phyloP scores from a whole-genome alignment of 1,284 basidiomycete species.

The Ceratobasidium sp. region DNA sequence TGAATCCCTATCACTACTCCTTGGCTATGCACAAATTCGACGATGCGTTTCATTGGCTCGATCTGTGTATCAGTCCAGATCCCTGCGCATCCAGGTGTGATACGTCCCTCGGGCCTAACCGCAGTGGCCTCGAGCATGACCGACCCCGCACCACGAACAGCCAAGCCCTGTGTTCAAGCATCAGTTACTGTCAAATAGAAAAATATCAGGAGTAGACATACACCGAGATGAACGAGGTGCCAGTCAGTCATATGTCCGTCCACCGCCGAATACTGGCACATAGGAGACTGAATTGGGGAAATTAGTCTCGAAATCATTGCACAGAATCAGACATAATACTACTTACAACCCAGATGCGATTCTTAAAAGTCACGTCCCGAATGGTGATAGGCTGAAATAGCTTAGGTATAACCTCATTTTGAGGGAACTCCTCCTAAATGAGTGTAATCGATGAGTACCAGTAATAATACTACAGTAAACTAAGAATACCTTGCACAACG shows the following conservation, averaged over 20 bases:
- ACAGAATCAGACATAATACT: not conserved
- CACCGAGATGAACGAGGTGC: conserved; percentile 83
- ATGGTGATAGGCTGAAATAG: conserved; percentile 80
- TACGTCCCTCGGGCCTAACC: conserved; percentile 83
- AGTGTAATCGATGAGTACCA: not conserved
- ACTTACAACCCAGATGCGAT: conserved; percentile 74
- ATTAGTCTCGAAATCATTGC: not conserved
- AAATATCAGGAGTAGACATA: conserved; percentile 54
- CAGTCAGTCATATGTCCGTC: conserved; percentile 81
- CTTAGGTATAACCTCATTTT: conserved; percentile 67
- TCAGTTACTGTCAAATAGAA: not conserved
- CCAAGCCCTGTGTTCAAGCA: conserved; percentile 43
- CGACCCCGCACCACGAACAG: conserved; percentile 66
- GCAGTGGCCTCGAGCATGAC: conserved; percentile 79
- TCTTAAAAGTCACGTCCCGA: conserved; percentile 76
- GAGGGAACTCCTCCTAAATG: conserved; percentile 61
- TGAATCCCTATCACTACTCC: conserved; percentile 75
- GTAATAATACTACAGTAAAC: not conserved
- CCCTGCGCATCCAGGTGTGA: conserved; percentile 73
- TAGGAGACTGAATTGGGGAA: conserved; percentile 41
- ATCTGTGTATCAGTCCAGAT: conserved; percentile 83
- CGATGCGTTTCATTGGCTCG: conserved; percentile 74
- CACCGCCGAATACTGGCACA: conserved; percentile 71
- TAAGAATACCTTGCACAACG: conserved; percentile 59
- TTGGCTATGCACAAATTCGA: conserved; percentile 82